phyloP scores from a whole-genome alignment of 2,329 filamentous ascomycete species.

The Ophiognomonia clavigignenti-juglandacearum region DNA sequence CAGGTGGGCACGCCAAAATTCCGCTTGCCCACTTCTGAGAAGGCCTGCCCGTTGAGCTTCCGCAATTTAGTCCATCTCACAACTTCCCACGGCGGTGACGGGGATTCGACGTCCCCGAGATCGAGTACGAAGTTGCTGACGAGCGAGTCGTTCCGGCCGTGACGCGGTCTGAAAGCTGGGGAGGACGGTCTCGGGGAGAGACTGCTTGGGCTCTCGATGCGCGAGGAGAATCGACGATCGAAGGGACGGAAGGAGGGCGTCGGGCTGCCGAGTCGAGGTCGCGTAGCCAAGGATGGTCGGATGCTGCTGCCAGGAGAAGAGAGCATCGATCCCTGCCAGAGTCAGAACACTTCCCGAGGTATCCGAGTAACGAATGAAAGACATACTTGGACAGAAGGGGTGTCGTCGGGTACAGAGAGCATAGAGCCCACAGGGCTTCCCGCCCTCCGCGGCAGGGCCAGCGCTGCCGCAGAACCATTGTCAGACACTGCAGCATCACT shows the following conservation, averaged over 20 bases:
- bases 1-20: slow-evolving; percentile 92
- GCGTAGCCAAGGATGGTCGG: slow-evolving; percentile 63
- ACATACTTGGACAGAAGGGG: slow-evolving; percentile 74
- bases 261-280: slow-evolving; percentile 61
- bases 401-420: slow-evolving; percentile 74
- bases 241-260: slow-evolving; percentile 87
- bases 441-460: slow-evolving; percentile 46
- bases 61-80: slow-evolving; percentile 92
- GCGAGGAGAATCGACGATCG: slow-evolving; percentile 88
- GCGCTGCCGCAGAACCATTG: slow-evolving; percentile 42
- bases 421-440: slow-evolving; percentile 67
- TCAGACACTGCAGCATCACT: slow-evolving; percentile 45
- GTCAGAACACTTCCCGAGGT: slow-evolving; percentile 1
- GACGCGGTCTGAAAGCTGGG: slow-evolving; percentile 68
- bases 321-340: slow-evolving; percentile 49
- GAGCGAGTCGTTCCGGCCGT: slow-evolving; percentile 77
- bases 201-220: slow-evolving; percentile 60
- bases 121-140: slow-evolving; percentile 64
- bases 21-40: slow-evolving; percentile 86
- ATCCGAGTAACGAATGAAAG: not conserved
- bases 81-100: slow-evolving; percentile 89
- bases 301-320: slow-evolving; percentile 71
- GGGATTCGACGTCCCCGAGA: slow-evolving; percentile 61
- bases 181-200: slow-evolving; percentile 67
- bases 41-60: slow-evolving; percentile 83